These are phyloP conservation scores for Zelonia costaricensis DNA, from an alignment of 208 protist genomes.

Conservation along the genomic window DNA sequence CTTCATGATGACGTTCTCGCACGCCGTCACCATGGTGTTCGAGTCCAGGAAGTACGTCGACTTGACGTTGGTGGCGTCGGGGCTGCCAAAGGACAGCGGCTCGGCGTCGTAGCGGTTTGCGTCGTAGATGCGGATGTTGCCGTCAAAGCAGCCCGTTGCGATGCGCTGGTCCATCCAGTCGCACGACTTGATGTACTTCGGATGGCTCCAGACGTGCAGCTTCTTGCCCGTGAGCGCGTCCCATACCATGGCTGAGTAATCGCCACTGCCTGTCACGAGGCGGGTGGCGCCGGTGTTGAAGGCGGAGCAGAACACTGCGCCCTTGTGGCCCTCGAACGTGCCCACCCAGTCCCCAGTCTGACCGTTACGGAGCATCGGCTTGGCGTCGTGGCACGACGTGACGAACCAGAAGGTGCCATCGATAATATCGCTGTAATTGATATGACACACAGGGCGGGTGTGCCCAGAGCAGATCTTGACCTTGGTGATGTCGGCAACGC, in stretches of 20 bases:
- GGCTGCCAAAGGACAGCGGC: constrained; percentile 66
- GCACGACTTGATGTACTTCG: constrained; percentile 95
- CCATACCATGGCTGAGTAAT: constrained; percentile 95
- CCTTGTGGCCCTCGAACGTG: constrained; percentile 95
- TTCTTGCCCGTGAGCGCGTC: constrained; percentile 91
- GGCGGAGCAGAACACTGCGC: constrained; percentile 92
- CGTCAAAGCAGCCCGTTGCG: constrained; percentile 91
- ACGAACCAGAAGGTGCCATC: constrained; percentile 93
- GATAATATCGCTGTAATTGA: constrained; percentile 91
- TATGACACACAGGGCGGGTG: constrained; percentile 90
- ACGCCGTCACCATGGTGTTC: constrained; percentile 84
- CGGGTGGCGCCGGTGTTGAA: constrained; percentile 87
- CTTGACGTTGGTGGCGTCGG: constrained; percentile 76
- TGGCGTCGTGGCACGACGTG: constrained; percentile 90
- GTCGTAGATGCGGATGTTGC: constrained; percentile 92
- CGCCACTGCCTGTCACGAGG: constrained; percentile 92
- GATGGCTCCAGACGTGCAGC: constrained; percentile 88
- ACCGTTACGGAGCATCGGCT: constrained; percentile 94
- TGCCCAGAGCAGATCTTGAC: constrained; percentile 93
- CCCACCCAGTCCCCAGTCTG: constrained; percentile 96
- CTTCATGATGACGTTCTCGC: constrained; percentile 85
- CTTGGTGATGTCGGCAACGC: constrained; percentile 55
- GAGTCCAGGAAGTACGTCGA: constrained; percentile 85
- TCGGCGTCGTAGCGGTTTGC: constrained; percentile 77
- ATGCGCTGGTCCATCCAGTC: constrained; percentile 89